These are phyloP conservation scores for Saksenaea vasiformis DNA, from an alignment of 371 early-diverging fungal genomes.

Conservation along the genomic window DNA sequence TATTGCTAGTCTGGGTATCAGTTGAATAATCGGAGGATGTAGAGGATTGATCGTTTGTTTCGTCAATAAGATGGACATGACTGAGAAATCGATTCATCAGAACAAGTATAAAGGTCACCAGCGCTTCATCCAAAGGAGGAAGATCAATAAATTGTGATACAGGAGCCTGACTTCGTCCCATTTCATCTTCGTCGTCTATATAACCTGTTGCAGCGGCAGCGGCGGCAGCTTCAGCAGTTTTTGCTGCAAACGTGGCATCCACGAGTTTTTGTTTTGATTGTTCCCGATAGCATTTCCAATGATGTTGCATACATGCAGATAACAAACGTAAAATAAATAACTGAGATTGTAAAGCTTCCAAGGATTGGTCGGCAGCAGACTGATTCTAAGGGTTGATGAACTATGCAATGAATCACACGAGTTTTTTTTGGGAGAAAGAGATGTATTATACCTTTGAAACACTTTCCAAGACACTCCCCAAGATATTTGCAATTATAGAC, in stretches of 20 bases:
- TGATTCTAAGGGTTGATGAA: constrained; percentile 17
- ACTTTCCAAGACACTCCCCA: constrained; percentile 62
- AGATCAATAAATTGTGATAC: constrained; percentile 49
- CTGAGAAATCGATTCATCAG: constrained; percentile 69
- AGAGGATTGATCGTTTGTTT: constrained; percentile 25
- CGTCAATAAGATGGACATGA: constrained; percentile 45
- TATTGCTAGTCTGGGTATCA: constrained; percentile 11
- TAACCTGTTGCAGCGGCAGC: constrained; percentile 21
- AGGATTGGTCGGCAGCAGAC: constrained; percentile 47
- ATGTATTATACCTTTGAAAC: constrained; percentile 58
- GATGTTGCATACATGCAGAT: constrained; percentile 74
- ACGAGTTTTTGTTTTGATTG: constrained; percentile 21
- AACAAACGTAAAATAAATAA: constrained; percentile 73
- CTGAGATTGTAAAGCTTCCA: constrained; percentile 75
- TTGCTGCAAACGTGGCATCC: constrained; percentile 8
- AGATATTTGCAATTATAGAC: constrained; percentile 54
- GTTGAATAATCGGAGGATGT: constrained; percentile 30
- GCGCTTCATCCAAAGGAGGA: constrained; percentile 72
- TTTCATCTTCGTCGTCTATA: constrained; percentile 10
- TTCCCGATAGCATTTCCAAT: constrained; percentile 67
- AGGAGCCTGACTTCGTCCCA: constrained; percentile 7
- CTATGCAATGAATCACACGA: neutral
- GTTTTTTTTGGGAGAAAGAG: neutral
- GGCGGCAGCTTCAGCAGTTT: constrained; percentile 13
- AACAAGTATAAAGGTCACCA: constrained; percentile 68